phyloP scores from a whole-genome alignment of 176 grass and related monocot species.

The Chloris gayana region DNA sequence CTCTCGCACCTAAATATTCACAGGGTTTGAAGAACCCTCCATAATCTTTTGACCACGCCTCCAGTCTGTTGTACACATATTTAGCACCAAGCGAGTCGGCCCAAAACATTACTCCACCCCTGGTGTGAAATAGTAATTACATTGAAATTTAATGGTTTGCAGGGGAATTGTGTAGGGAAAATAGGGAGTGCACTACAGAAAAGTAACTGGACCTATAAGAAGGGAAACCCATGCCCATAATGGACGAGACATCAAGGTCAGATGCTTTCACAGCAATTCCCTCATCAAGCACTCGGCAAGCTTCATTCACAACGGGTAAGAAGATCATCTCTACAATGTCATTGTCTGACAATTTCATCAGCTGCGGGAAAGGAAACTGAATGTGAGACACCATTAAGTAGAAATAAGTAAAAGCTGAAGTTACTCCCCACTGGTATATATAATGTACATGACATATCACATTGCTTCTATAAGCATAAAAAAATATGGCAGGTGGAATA shows the following conservation, averaged over 20 bases:
- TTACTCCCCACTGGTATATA: neutral
- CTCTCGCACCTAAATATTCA: constrained; percentile 48
- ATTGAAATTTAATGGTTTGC: neutral
- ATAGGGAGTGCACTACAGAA: neutral
- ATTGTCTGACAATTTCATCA: constrained; percentile 68
- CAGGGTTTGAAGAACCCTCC: constrained; percentile 69
- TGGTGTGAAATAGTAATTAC: constrained; percentile 14
- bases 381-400: constrained; percentile 7
- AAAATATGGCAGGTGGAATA: neutral
- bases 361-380: constrained; percentile 44
- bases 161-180: neutral
- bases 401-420: constrained; percentile 5
- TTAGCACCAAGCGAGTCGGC: constrained; percentile 52
- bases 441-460: too few relatives aligned
- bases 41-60: constrained; percentile 52
- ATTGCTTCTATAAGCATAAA: neutral
- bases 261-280: constrained; percentile 81
- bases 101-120: constrained; percentile 79
- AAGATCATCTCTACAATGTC: constrained; percentile 82
- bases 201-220: constrained; percentile 63
- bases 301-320: constrained; percentile 87
- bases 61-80: constrained; percentile 53
- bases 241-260: constrained; percentile 82
- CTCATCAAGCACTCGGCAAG: constrained; percentile 80
- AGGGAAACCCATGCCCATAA: constrained; percentile 92